Base-by-base conservation (phyloP, 2,329 filamentous ascomycete genomes). In the Apiospora koreana region DNA sequence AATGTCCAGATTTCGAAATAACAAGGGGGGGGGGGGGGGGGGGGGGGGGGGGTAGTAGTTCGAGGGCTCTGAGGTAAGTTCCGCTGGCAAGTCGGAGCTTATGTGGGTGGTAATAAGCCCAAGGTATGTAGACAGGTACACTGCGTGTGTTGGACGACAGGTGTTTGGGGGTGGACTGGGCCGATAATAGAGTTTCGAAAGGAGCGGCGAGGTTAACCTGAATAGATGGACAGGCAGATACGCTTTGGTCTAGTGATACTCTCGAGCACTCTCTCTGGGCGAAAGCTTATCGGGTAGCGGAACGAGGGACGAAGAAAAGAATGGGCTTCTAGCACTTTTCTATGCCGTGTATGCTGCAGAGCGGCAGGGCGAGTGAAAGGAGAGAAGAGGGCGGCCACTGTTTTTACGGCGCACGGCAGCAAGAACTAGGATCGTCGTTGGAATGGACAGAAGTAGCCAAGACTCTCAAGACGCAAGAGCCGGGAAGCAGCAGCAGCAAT, bases 311-410 rank as follows among this genome's bases (percentile, higher is more conserved):
- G 45, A 54, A 9, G 45, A 50, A 50, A 38, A 42, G 65, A 43
- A 50, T 31, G 66, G 66, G 66, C 66, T 68, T 68, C 66, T 68
- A 50, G 43, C 66, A 68, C 43, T 50, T 48, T 68, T 68, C 66
- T 54, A 68, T 68, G 66, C 66, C 66, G 46, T 54, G 43, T 28
- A 66, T n/a, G 64, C 38, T 45, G 64, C 38, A 43, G 28, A 65
- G 38, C 38, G 64, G 38, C 28, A 43, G 9, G 41, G 41, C 38
- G 38, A 31, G 41, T 25, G 64, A 66, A 66, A 43, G 42, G 41
- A 45, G 25, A 66, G 54, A 38, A 38, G 31, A n/a, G 28, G 54
- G 18, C 18, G 54, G 31, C 54, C 31, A 38, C 28, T 62, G 31
- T 38, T 38, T 38, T 62, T 62, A 38, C 54, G 54, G 54, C 54